Conservation (phyloP, 371 early-diverging fungal species). For the Zychaea mexicana region DNA sequence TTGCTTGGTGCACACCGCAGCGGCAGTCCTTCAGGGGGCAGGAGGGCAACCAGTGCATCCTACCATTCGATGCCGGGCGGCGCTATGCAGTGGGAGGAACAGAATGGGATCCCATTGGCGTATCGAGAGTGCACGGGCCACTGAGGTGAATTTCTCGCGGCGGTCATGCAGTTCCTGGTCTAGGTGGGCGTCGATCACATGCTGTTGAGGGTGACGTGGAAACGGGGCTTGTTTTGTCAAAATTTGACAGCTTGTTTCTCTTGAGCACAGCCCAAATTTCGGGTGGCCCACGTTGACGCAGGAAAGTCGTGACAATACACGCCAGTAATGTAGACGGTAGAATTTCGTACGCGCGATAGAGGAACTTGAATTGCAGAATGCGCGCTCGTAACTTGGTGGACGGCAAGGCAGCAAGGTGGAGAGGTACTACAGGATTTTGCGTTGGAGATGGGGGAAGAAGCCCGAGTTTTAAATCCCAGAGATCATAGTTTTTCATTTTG, state of each 20-base stretch:
- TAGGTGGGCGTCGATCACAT: not conserved
- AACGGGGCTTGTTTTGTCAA: not conserved
- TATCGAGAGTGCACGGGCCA: not conserved
- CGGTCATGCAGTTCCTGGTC: not conserved
- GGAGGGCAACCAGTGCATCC: slow-evolving; percentile 6
- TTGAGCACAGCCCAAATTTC: not conserved
- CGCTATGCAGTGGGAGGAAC: not conserved
- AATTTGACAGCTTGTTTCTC: not conserved
- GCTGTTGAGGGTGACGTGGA: not conserved
- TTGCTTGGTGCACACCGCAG: slow-evolving; percentile 1
- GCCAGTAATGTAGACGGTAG: not conserved
- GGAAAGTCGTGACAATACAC: not conserved
- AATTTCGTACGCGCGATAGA: not conserved
- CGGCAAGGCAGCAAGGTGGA: not conserved
- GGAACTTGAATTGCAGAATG: slow-evolving; percentile 6
- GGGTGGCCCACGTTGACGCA: not conserved
- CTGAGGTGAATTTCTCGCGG: not conserved
- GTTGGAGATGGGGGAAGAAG: too few species aligned
- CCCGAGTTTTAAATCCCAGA: too few species aligned
- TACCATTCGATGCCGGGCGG: slow-evolving; percentile 10
- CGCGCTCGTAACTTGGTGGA: not conserved
- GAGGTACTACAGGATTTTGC: too few species aligned
- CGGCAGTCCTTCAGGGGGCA: not conserved
- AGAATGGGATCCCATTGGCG: slow-evolving; percentile 1
- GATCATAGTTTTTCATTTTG: too few species aligned